Evolutionary conservation across 306 rosid genomes (phyloP).

Genomic region (Mimosa bimucronata): DNA sequence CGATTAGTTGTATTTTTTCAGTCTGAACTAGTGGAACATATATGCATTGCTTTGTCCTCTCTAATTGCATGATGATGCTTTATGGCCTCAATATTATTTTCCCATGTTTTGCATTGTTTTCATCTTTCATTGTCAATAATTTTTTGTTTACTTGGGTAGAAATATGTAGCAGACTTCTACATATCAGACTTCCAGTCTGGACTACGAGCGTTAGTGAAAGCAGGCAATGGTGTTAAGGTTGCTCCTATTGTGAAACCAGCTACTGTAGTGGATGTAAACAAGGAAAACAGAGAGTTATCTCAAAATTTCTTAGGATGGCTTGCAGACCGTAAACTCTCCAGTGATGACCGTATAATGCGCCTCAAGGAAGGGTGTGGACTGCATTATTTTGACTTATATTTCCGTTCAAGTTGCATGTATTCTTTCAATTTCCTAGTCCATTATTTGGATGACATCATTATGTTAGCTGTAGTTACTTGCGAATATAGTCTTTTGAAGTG

Average conservation of each 20-base stretch:
- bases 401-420: not conserved
- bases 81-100: not conserved
- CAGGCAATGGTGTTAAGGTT: conserved; percentile 93
- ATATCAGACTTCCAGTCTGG: conserved; percentile 96
- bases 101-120: not conserved
- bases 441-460: not conserved
- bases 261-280: conserved; percentile 69
- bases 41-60: conserved; percentile 23
- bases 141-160: conserved; percentile 57
- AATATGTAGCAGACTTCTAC: conserved; percentile 83
- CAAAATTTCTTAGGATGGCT: conserved; percentile 87
- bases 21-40: not conserved
- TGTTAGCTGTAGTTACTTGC: not conserved
- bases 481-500: not conserved
- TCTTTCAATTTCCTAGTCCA: conserved; percentile 5
- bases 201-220: conserved; percentile 91
- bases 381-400: not conserved
- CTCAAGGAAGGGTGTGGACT: conserved; percentile 91
- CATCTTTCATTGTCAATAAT: conserved; percentile 11
- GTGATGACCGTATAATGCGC: conserved; percentile 81
- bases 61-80: conserved; percentile 7
- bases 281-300: conserved; percentile 75
- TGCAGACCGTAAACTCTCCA: conserved; percentile 83
- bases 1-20: not conserved
- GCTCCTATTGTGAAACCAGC: conserved; percentile 82